A percentile compares a stretch with the other conserved stretches of the same genome.
Conservation (phyloP, 345 rosid genomes). For the Boechera stricta region DNA sequence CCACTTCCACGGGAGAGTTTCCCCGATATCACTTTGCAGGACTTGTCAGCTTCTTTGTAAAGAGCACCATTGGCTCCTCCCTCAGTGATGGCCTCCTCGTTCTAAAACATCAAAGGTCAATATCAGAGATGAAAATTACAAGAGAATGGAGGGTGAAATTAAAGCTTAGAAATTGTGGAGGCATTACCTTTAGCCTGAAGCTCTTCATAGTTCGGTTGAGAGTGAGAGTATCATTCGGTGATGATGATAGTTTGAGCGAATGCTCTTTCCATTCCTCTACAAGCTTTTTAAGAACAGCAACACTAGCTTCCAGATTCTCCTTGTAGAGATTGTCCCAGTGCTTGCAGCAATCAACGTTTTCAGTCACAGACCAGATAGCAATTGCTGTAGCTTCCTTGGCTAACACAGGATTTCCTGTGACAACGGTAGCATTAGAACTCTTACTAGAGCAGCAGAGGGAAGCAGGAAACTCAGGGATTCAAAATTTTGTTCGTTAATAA, state of each 20-base stretch:
- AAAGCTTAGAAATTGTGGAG: background rate
- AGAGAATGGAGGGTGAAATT: background rate
- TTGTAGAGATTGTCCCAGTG: slow-evolving; percentile 74
- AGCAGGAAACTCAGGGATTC: background rate
- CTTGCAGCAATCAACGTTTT: slow-evolving; percentile 73
- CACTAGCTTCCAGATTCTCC: slow-evolving; percentile 65
- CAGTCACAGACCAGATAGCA: slow-evolving; percentile 63
- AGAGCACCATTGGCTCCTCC: slow-evolving; percentile 49
- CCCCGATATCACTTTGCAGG: slow-evolving; percentile 56
- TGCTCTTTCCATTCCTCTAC: slow-evolving; percentile 66
- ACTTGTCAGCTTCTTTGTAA: slow-evolving; percentile 59
- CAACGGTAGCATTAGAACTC: slow-evolving; percentile 9
- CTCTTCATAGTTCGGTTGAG: slow-evolving; percentile 59
- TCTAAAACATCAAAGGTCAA: slow-evolving; percentile 46
- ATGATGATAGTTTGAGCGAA: slow-evolving; percentile 51
- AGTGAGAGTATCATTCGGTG: slow-evolving; percentile 49
- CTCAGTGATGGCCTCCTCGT: slow-evolving; percentile 57
- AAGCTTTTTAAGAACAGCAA: slow-evolving; percentile 59
- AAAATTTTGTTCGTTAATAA: slow-evolving; percentile 3
- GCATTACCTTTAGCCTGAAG: slow-evolving; percentile 64
- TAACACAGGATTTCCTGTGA: slow-evolving; percentile 59
- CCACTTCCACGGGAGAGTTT: slow-evolving; percentile 55
- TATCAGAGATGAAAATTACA: slow-evolving; percentile 4
- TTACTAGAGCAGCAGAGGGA: background rate
- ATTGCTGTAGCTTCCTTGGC: slow-evolving; percentile 73